These are phyloP conservation scores for Clavulina sp. DNA, from an alignment of 768 basidiomycete species.

Conservation along the genomic window DNA sequence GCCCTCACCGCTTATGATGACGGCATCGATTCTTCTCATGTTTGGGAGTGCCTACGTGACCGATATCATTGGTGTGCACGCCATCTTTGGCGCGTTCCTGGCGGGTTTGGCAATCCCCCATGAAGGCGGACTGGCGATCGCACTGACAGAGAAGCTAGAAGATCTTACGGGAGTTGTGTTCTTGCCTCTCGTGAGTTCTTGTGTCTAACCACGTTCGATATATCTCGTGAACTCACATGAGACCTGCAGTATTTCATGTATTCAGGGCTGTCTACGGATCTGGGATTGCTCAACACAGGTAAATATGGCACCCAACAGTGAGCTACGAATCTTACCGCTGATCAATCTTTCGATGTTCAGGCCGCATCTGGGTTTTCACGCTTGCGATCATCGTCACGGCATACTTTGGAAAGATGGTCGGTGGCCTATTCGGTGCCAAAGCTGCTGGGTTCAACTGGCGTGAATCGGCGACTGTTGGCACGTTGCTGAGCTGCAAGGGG, in stretches of 20 bases:
- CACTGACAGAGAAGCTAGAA: conserved; percentile 85
- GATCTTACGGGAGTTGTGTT: conserved; percentile 86
- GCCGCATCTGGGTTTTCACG: conserved; percentile 65
- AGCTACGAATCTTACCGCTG: not conserved
- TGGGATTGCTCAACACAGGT: conserved; percentile 68
- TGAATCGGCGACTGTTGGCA: conserved; percentile 69
- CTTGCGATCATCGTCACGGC: conserved; percentile 63
- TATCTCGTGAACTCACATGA: not conserved
- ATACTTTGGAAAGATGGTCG: conserved; percentile 79
- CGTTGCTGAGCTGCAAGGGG: conserved; percentile 95
- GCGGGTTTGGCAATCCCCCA: conserved; percentile 83
- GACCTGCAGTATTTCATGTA: conserved; percentile 64
- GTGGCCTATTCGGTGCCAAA: conserved; percentile 55
- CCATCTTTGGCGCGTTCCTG: conserved; percentile 49
- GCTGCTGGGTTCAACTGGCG: conserved; percentile 57
- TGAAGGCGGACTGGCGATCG: conserved; percentile 70
- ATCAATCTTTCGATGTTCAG: not conserved
- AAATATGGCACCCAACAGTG: not conserved
- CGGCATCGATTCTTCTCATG: conserved; percentile 52
- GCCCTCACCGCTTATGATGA: conserved; percentile 83
- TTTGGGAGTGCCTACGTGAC: conserved; percentile 88
- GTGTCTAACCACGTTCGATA: not conserved
- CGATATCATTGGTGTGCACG: conserved; percentile 61
- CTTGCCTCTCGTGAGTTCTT: conserved; percentile 48
- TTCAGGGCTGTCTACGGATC: conserved; percentile 77